Base-by-base conservation (phyloP, 2,329 filamentous ascomycete species). In the Trichoderma polysporum region DNA sequence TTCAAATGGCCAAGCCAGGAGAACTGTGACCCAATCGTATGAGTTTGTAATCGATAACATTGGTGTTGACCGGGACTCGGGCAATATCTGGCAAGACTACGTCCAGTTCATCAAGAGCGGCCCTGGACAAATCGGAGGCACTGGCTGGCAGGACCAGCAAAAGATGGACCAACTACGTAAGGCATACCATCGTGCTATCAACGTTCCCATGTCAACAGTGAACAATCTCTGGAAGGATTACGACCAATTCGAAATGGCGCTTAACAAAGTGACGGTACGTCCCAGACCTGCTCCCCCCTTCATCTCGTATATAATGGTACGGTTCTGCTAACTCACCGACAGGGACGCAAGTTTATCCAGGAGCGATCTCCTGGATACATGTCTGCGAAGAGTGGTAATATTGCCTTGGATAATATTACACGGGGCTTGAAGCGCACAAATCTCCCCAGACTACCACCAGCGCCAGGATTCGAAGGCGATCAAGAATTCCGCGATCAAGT, bases 141-240 rank as follows among this genome's bases (percentile, higher is more conserved):
- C 85, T 67, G 90, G 88, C 67, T 99, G 95, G 96, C 94, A 98
- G 78, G 95, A 98, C 75, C 91, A 94, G 79, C 95, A 98, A 76
- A 99, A 99, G 83, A 97, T 97, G 91, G 95, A 99, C 73, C 84
- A 91, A 72, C 81, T 99, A 60, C 90, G 95, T 68, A 97, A 96
- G 76, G 91, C 92, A 0, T 99, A 97, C 76, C 94, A 97, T 74
- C 90, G 90, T 62, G 94, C 94, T 15, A 92, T 97, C 67, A 90
- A 88, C 71, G 88, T 97, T 45, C 96, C 96, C 4, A 97, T 93
- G 70, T 88, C 90, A 64, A 91, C 90, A 35, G 88, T 97, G 57
- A 92, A 94, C 74, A 86, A 86, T 61, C 81, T 99, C 15, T 99
- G 95, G 96, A 97, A 96, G 77, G 94, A 99, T 75, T 99, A 99